Evolutionary conservation across 106 monocot genomes (phyloP), one percentile per base, ranked within the genome.

Genomic region (Platanthera zijinensis): DNA sequence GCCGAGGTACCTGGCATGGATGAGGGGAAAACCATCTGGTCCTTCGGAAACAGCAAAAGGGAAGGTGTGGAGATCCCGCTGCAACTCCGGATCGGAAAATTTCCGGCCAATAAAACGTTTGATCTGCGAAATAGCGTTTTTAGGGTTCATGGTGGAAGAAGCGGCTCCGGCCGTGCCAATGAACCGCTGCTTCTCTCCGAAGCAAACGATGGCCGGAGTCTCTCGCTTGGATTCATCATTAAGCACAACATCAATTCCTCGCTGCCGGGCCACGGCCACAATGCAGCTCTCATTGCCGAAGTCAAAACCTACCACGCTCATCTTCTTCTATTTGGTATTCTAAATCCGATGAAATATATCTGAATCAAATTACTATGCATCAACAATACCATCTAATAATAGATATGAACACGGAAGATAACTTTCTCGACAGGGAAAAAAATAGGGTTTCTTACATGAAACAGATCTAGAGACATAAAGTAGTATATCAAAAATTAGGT

Each of bases 221-320:
- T 88, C 88, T 2, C 91, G 83, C 84, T 91, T 91, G 0, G 91
- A 91, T 47, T 91, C 91, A n/a, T 88, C 86, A 15, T 91, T 91
- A 62, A 91, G 91, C 49, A 91, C 84, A 3, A 88, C 91, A 74
- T 91, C 91, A 25, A 91, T 88, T 56, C 85, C 91, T 5, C 91
- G 75, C 62, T 91, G 85, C 52, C 88, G 84, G 30, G 91, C 91
- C 15, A 88, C 91, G 4, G 88, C 91, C 6, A 91, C 86, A 73
- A 91, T 70, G 84, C 88, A 77, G 82, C 76, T 88, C 76, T 87
- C 88, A 75, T 91, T 91, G 7, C 91, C 91, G 53, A 91, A 10
- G 81, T 91, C 91, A 30, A 90, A 87, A 9, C 90, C 90, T 11
- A 90, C 90, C 53, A 90, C 90, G 81, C 87, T 80, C 75, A 75